Percentiles rank a stretch among this genome's conserved stretches.
Evolutionary conservation across 2,329 filamentous ascomycete genomes (phyloP).

Genomic region (Apiospora malaysiana): DNA sequence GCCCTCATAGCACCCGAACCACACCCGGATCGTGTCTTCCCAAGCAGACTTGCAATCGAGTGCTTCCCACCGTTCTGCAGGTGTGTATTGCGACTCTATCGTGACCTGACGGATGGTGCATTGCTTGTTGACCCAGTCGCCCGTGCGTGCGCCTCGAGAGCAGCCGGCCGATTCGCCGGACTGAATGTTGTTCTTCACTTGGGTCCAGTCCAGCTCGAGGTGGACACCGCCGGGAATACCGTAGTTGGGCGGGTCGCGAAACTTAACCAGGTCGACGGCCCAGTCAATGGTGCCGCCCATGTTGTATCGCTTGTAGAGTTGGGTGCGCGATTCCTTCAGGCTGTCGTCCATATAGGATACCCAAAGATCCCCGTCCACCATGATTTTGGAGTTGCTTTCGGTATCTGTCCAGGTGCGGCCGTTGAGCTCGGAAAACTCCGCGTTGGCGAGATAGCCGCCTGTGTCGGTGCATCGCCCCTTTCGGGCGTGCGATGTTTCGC

Average conservation of each 20-base stretch:
- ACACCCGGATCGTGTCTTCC: too few species aligned
- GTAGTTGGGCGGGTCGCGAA: background rate
- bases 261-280: constrained; percentile 9
- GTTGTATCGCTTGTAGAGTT: constrained; percentile 3
- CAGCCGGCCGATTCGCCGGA: background rate
- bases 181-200: background rate
- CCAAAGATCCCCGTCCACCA: constrained; percentile 6
- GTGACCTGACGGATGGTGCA: too few species aligned
- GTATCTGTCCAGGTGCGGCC: background rate
- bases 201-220: background rate
- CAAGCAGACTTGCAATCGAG: too few species aligned
- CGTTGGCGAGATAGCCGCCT: constrained; percentile 20
- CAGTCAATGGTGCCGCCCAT: constrained; percentile 8
- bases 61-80: too few species aligned
- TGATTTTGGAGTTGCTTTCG: constrained; percentile 2
- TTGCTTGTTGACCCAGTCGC: too few species aligned
- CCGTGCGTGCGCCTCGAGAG: too few species aligned
- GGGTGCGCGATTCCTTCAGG: background rate
- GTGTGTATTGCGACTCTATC: too few species aligned
- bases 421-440: constrained; percentile 45
- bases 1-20: too few species aligned
- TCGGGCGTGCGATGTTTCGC: background rate
- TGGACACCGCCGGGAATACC: background rate
- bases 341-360: background rate
- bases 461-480: constrained; percentile 20